A percentile compares a stretch with the other conserved stretches of the same genome.
phyloP scores from a whole-genome alignment of 768 basidiomycete genomes.

The Royoungia palumana region DNA sequence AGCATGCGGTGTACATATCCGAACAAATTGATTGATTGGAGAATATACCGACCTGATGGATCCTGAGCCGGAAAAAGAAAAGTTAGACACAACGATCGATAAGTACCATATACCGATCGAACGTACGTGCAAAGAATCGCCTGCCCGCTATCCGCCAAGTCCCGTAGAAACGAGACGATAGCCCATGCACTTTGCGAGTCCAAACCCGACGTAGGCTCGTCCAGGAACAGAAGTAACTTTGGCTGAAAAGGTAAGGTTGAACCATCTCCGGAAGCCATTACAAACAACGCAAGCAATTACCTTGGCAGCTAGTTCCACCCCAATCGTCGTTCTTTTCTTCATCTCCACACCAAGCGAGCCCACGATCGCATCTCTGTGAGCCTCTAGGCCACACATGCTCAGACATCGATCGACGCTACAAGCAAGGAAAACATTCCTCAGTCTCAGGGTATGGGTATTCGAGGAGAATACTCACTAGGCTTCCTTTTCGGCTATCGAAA shows the following conservation, averaged over 20 bases:
- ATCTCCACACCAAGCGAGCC: constrained; percentile 67
- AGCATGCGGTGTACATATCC: neutral
- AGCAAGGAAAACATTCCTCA: neutral
- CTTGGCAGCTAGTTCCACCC: constrained; percentile 84
- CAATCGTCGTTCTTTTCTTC: constrained; percentile 81
- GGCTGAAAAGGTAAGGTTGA: constrained; percentile 41
- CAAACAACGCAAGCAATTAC: constrained; percentile 4
- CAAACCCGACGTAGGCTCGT: constrained; percentile 86
- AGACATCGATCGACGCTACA: constrained; percentile 55
- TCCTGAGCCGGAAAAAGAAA: constrained; percentile 24
- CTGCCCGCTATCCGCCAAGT: constrained; percentile 77
- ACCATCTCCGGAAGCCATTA: too few species aligned
- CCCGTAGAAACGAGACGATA: constrained; percentile 69
- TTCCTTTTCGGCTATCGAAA: constrained; percentile 69
- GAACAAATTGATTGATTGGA: neutral
- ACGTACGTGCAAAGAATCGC: constrained; percentile 86
- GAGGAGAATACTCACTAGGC: constrained; percentile 54
- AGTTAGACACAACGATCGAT: too few species aligned
- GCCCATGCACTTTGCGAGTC: constrained; percentile 88
- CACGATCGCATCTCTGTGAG: constrained; percentile 64
- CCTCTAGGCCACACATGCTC: constrained; percentile 62
- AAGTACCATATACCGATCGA: too few species aligned
- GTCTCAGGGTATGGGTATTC: neutral
- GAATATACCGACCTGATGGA: constrained; percentile 34
- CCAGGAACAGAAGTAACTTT: constrained; percentile 76